Percentiles rank a stretch among this genome's conserved stretches.
Evolutionary conservation across 2,329 filamentous ascomycete species (phyloP).

Genomic region (Ilyonectria sp.): DNA sequence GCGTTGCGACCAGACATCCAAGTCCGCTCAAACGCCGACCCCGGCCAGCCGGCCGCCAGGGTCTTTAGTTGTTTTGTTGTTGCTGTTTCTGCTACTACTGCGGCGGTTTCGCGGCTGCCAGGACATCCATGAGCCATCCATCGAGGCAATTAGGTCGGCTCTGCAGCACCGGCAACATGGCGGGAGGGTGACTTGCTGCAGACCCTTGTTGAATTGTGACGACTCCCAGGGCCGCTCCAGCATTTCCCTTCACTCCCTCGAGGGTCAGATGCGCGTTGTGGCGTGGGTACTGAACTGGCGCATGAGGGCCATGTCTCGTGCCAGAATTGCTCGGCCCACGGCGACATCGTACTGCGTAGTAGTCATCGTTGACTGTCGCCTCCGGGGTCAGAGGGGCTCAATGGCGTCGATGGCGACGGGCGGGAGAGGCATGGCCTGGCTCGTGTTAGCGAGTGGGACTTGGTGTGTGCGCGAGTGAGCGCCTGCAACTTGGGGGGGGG

Average conservation of each 20-base stretch:
- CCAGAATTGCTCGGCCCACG: constrained; percentile 47
- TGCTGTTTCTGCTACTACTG: constrained; percentile 32
- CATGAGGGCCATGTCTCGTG: constrained; percentile 49
- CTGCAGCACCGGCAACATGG: constrained; percentile 20
- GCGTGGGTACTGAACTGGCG: constrained; percentile 46
- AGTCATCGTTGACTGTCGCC: constrained; percentile 43
- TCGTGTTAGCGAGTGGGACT: constrained; percentile 38
- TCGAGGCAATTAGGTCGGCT: constrained; percentile 24
- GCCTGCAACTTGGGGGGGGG: constrained; percentile 20
- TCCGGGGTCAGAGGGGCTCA: constrained; percentile 42
- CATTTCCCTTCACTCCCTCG: constrained; percentile 38
- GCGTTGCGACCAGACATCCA: constrained; percentile 42
- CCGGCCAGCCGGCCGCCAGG: constrained; percentile 44
- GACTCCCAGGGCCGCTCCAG: constrained; percentile 34
- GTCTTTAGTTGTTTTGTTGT: constrained; percentile 38
- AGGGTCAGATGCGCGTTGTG: constrained; percentile 40
- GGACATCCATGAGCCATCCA: constrained; percentile 22
- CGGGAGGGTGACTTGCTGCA: constrained; percentile 23
- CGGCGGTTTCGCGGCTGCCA: constrained; percentile 23
- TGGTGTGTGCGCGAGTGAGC: constrained; percentile 33
- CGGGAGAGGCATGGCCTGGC: constrained; percentile 50
- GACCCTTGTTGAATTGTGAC: constrained; percentile 26
- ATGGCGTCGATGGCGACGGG: constrained; percentile 50
- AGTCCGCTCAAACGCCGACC: constrained; percentile 46
- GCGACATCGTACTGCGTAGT: constrained; percentile 37